Evolutionary conservation across 129 eudicot species (phyloP).

Genomic region (Centaurea solstitialis): DNA sequence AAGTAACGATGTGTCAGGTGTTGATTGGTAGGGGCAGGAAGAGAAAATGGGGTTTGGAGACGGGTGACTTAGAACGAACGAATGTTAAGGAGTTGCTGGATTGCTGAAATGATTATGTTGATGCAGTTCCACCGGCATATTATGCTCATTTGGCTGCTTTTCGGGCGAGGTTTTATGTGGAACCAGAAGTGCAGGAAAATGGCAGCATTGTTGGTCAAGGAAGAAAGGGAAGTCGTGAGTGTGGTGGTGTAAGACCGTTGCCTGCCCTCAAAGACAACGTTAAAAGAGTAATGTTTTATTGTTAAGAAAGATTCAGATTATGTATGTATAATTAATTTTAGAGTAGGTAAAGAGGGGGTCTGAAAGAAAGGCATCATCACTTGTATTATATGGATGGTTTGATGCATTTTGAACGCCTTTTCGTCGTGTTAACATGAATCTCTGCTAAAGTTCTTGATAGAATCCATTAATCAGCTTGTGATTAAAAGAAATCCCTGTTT

Average conservation of each 20-base stretch:
- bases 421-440: not conserved
- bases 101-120: not conserved
- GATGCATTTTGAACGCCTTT: not conserved
- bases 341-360: not conserved
- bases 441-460: not conserved
- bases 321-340: no score
- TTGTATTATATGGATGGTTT: not conserved
- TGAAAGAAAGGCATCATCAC: not conserved
- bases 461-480: no score
- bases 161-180: constrained; percentile 77
- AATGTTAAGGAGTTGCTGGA: no score
- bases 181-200: constrained; percentile 52
- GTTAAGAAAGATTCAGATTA: constrained; percentile 25
- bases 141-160: constrained; percentile 84
- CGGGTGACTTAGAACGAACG: not conserved
- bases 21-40: not conserved
- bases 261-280: constrained; percentile 79
- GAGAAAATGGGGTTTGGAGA: not conserved
- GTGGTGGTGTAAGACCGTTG: constrained; percentile 45
- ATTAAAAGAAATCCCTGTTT: no score
- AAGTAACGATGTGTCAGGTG: not conserved
- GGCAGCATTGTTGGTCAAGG: constrained; percentile 22
- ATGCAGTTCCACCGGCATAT: constrained; percentile 78
- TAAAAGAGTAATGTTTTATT: constrained; percentile 75
- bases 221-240: constrained; percentile 37